Base-by-base conservation (phyloP, 1,139 yeast genomes). In the Pneumocystis carinii region DNA sequence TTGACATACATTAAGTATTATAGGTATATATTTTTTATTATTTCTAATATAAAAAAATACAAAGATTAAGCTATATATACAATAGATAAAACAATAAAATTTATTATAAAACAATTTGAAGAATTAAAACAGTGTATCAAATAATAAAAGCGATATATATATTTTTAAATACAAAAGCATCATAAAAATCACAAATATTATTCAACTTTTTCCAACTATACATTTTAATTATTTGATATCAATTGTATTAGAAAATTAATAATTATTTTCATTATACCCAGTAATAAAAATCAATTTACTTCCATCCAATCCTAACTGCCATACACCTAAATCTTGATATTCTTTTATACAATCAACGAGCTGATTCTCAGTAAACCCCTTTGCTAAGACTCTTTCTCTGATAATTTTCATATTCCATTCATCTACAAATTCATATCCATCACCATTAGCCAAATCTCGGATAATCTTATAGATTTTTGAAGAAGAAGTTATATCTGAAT, bases 291-390 rank as follows among this genome's bases (percentile, higher is more conserved):
- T 63, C 61, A 68, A 56, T 48, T 65, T 48, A 2, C 64, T 61
- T 2, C 68, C 69, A 32, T 67, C 60, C 66, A 87, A 90, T 61
- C 83, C 79, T 59, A 81, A 76, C 72, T 86, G 89, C 92, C 95
- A 87, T 58, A 90, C 82, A 62, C 86, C 85, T 67, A 87, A 78
- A 60, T 79, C 80, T 62, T 83, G 81, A 72, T 90, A 90, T 71
- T 87, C 92, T 60, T 79, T 77, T 62, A 92, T 77, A 78, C 96
- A 87, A 65, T 82, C 86, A 63, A 80, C 82, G 69, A 90, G 81
- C 72, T 90, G 92, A 67, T 83, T 82, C 68, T 84, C 84, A 0
- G 96, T 89, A 74, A 81, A 90, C 2, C 97, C 97, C 73, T 87
- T 85, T 35, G 88, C 87, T 63, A 87, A 77, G 56, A 87, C 85